Base-by-base conservation (phyloP, 1,284 basidiomycete genomes). In the Microbotryomycetes sp. region DNA sequence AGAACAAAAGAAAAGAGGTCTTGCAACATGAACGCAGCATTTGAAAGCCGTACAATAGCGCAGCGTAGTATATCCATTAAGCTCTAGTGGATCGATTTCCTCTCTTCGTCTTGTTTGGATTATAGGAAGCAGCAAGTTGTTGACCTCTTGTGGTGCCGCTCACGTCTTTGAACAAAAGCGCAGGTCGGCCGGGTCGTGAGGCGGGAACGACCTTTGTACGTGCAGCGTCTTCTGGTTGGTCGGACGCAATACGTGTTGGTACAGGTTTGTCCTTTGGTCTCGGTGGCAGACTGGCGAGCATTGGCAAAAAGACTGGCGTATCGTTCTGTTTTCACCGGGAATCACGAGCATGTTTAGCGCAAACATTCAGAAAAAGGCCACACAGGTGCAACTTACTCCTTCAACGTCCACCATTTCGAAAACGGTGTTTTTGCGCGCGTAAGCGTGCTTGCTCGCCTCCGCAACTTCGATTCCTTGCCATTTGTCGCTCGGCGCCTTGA, bases 401-500 rank as follows among this genome's bases (percentile, higher is more conserved):
- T 68, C 66, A 30, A 61, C 52, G 30, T 68, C 66, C 27, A 68
- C 52, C 66, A 68, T 68, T 46, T 68, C 66, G 5, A 65, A 68
- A 0, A 61, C 50, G 2, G 66, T 65, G 58, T 60, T 57, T 26
- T 28, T 54, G 46, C 54, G 55, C 18, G 63, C 63, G 5, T 57
- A 49, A 9, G 28, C 31, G 2, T 28, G 51, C 35, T 56, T 31
- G 3, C 28, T 29, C 2, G 65, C 57, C 11, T 65, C 63, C 5
- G 66, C 31, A 15, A 7, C 3, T 45, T 68, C 66, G 46, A 57
- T 35, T 2, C 66, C 66, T 2, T 55, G 46, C 66, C 66, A 68
- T 21, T 57, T 52, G 16, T 65, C 61, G 4, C 4, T 9, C 3
- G 59, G 61, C 35, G 56, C 54, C 45, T 57, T 53, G 18, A 68